Percentiles rank a stretch among this genome's conserved stretches.
Conservation (phyloP, 2,329 filamentous ascomycete species). For the Zasmidium citrigriseum region DNA sequence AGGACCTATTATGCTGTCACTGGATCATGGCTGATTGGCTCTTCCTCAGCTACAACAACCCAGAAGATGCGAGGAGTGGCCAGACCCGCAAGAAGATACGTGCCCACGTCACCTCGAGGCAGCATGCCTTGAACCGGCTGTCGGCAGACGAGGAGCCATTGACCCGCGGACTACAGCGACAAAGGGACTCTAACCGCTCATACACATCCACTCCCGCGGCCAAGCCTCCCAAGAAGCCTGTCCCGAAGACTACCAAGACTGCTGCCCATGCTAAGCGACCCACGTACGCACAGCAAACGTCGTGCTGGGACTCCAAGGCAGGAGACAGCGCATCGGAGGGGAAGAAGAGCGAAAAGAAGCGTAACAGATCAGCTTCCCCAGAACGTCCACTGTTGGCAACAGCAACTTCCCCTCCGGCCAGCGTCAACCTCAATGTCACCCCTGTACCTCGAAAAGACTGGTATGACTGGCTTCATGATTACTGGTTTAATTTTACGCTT, state of each 20-base stretch:
- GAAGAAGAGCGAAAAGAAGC: no score
- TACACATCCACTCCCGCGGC: not conserved
- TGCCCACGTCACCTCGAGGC: not conserved
- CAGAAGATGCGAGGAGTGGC: not conserved
- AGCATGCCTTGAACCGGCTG: not conserved
- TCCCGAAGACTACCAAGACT: not conserved
- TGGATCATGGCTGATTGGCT: not conserved
- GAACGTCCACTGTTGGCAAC: not conserved
- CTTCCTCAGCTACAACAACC: not conserved
- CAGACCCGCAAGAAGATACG: not conserved
- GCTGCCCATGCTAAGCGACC: no score
- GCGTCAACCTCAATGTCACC: not conserved
- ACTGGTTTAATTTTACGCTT: not conserved
- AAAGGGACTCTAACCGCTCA: not conserved
- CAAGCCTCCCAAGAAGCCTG: not conserved
- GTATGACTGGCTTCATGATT: not conserved
- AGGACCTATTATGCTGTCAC: no score
- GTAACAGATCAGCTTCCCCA: no score
- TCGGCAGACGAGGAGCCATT: not conserved
- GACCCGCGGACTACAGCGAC: not conserved
- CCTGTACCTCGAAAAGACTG: not conserved
- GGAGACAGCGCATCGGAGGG: no score
- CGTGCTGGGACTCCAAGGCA: no score
- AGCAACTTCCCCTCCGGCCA: not conserved
- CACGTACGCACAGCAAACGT: no score